Percentiles rank a stretch among this genome's conserved stretches.
These are phyloP conservation scores for Chalciporus piperatus DNA, from an alignment of 768 basidiomycete species.

Conservation along the genomic window DNA sequence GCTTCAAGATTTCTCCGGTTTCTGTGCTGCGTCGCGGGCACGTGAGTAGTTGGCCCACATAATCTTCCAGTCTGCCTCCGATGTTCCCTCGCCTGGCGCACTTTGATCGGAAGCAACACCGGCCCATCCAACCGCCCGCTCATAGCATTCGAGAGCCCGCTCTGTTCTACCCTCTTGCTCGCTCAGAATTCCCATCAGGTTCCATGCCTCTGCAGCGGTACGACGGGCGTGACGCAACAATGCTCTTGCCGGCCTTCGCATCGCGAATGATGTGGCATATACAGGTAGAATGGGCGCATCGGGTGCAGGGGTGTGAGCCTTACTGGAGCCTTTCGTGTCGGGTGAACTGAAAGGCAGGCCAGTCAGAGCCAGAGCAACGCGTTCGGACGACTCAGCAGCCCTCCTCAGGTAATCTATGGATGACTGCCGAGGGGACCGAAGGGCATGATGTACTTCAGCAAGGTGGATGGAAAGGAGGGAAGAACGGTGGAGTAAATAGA, in stretches of 20 bases:
- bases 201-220: slow-evolving; percentile 75
- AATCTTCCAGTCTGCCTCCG: slow-evolving; percentile 59
- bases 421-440: slow-evolving; percentile 36
- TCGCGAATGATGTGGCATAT: slow-evolving; percentile 46
- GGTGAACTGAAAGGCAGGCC: slow-evolving; percentile 38
- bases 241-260: slow-evolving; percentile 52
- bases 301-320: slow-evolving; percentile 38
- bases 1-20: slow-evolving; percentile 3
- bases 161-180: slow-evolving; percentile 40
- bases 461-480: slow-evolving; percentile 72
- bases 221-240: slow-evolving; percentile 68
- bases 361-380: slow-evolving; percentile 54
- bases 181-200: slow-evolving; percentile 64
- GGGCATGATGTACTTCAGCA: slow-evolving; percentile 66
- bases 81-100: slow-evolving; percentile 48
- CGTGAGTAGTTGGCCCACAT: slow-evolving; percentile 63
- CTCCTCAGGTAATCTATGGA: slow-evolving; percentile 56
- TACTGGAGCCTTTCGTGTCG: slow-evolving; percentile 33
- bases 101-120: slow-evolving; percentile 41
- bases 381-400: slow-evolving; percentile 68
- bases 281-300: slow-evolving; percentile 39
- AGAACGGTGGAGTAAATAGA: slow-evolving; percentile 70
- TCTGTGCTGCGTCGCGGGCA: slow-evolving; percentile 32
- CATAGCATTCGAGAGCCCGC: slow-evolving; percentile 58
- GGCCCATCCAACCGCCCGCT: slow-evolving; percentile 68